These are phyloP conservation scores for Przewalskia tangutica DNA, from an alignment of 257 asterid species.

Conservation along the genomic window DNA sequence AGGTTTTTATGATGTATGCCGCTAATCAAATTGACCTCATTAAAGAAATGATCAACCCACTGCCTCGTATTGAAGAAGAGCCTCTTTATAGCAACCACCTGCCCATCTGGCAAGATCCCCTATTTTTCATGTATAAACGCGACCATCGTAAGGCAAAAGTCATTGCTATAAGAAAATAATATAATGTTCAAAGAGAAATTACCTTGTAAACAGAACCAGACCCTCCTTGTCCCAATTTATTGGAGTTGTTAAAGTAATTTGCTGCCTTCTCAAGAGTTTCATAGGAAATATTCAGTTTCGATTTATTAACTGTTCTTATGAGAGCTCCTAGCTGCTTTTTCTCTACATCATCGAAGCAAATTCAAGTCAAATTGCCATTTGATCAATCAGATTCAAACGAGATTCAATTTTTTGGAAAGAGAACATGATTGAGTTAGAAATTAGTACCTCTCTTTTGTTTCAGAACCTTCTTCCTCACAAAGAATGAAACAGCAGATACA, in stretches of 20 bases:
- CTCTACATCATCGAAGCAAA: conserved; percentile 24
- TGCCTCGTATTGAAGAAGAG: conserved; percentile 64
- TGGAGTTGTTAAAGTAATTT: conserved; percentile 37
- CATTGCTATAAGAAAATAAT: background rate
- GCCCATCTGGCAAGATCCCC: conserved; percentile 58
- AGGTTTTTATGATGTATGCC: conserved; percentile 54
- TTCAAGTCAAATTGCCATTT: background rate
- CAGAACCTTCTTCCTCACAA: conserved; percentile 33
- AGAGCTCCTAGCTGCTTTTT: conserved; percentile 48
- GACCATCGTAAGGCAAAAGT: background rate
- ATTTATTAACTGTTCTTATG: conserved; percentile 28
- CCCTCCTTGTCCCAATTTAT: conserved; percentile 72
- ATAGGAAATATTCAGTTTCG: conserved; percentile 47
- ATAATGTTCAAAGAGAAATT: conserved; percentile 6
- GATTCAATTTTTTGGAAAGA: background rate
- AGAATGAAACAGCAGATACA: conserved; percentile 22
- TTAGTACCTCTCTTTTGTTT: conserved; percentile 30
- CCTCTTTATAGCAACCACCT: conserved; percentile 50
- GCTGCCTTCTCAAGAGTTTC: conserved; percentile 65
- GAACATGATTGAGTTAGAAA: background rate
- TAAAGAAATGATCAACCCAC: conserved; percentile 77
- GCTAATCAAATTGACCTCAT: conserved; percentile 69
- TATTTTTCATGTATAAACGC: conserved; percentile 7
- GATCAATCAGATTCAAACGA: background rate
- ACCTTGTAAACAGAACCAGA: conserved; percentile 75